Conservation (phyloP, 116 monocot genomes). For the Thalassia testudinum region DNA sequence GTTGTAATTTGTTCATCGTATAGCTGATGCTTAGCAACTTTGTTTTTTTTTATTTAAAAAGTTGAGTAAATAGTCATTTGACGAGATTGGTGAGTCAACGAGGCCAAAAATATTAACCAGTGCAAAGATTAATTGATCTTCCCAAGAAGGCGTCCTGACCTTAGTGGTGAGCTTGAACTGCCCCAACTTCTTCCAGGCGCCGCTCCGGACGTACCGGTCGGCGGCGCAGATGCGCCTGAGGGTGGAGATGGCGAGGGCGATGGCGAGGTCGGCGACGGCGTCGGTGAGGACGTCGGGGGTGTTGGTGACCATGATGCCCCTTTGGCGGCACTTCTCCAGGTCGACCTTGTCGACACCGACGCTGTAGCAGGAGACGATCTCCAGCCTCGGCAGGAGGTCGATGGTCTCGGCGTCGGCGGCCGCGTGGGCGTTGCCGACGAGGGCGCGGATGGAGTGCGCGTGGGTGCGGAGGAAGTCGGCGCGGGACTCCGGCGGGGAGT, state of each 20-base stretch:
- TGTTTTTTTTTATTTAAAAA: too few relatives aligned
- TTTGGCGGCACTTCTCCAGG: slow-evolving; percentile 50
- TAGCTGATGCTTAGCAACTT: too few relatives aligned
- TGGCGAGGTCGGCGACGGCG: too few relatives aligned
- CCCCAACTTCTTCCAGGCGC: slow-evolving; percentile 29
- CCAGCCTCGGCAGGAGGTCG: slow-evolving; percentile 48
- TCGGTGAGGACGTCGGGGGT: too few relatives aligned
- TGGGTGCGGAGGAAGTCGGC: slow-evolving; percentile 33
- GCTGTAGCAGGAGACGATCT: slow-evolving; percentile 69
- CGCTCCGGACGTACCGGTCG: slow-evolving; percentile 43
- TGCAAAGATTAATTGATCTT: too few relatives aligned
- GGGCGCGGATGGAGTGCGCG: slow-evolving; percentile 43
- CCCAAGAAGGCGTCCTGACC: too few relatives aligned
- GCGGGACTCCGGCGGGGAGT: slow-evolving; percentile 21
- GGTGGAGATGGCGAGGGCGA: slow-evolving; percentile 52
- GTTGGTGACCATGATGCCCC: slow-evolving; percentile 62
- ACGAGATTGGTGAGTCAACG: too few relatives aligned
- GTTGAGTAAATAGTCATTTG: too few relatives aligned
- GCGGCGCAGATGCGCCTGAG: slow-evolving; percentile 34
- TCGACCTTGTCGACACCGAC: slow-evolving; percentile 75
- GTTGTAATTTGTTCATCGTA: too few relatives aligned
- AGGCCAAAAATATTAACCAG: too few relatives aligned
- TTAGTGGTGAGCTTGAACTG: slow-evolving; percentile 35
- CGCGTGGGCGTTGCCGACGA: slow-evolving; percentile 31
- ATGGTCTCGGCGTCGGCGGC: slow-evolving; percentile 53